Base-by-base conservation (phyloP, 257 asterid genomes). In the Solanum dulcamara region DNA sequence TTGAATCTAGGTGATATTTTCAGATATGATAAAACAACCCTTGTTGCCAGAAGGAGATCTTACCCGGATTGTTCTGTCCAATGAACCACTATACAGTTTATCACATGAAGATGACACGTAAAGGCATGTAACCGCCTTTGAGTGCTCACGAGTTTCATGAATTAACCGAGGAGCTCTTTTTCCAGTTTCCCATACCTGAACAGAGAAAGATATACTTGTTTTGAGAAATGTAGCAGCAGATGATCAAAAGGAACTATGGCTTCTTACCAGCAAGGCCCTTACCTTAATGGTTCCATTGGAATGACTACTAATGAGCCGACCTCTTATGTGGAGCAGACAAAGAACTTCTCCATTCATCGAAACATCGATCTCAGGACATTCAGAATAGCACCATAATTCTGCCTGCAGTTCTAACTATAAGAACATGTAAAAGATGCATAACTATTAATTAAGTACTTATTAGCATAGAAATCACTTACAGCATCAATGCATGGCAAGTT, bases 221-320 rank as follows among this genome's bases (percentile, higher is more conserved):
- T 81, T 60, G 84, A 57, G 7, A 82, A 46, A n/a, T 22, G 40
- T 57, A 80, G 44, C 6, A 24, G 46, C 3, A 22, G 6, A 17
- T 30, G n/a, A n/a, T 53, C 60, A 53, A 28, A 26, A 44, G 40
- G 32, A 57, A 12, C 28, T 46, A 44, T 5, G 75, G 38, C n/a
- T 42, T 46, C 33, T 81, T 1, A 68, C 40, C 18, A 8, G 38
- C 24, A 7, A 7, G 60, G 38, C 48, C 60, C 83, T 11, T 86
- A 93, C 98, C 90, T 94, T 94, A 80, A 94, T 89, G 71, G 98
- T 91, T 89, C 97, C 98, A 91, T 94, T 97, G 24, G 97, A 89
- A 86, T 94, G 97, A 70, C 97, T 86, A 86, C 93, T 94, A 88
- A 93, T 90, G 77, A 94, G 87, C 37, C 91, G 89, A 22, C 91